Percentiles rank a stretch among this genome's conserved stretches.
These are phyloP conservation scores for Alopecurus myosuroides DNA, from an alignment of 176 grass and related monocot genomes.

Conservation along the genomic window DNA sequence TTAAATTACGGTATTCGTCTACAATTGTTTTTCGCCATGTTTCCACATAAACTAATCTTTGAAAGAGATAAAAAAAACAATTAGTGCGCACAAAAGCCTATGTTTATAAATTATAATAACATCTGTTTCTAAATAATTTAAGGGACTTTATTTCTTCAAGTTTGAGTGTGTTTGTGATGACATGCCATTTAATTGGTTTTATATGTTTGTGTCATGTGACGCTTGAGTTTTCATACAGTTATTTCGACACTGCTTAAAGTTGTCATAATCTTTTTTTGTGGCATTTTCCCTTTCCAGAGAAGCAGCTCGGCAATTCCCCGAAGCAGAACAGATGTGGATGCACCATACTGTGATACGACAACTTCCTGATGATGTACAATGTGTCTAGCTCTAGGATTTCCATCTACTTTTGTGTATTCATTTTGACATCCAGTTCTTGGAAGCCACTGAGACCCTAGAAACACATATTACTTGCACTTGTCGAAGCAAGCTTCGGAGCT, in stretches of 20 bases:
- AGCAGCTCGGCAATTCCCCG: slow-evolving; percentile 43
- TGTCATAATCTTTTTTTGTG: background rate
- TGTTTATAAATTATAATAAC: background rate
- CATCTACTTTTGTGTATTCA: slow-evolving; percentile 42
- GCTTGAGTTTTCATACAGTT: background rate
- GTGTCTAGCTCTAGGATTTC: slow-evolving; percentile 34
- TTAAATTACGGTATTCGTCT: background rate
- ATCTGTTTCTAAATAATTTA: background rate
- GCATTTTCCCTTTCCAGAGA: slow-evolving; percentile 45
- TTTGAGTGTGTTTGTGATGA: background rate
- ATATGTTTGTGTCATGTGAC: background rate
- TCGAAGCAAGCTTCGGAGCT: slow-evolving; percentile 10
- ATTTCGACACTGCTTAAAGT: background rate
- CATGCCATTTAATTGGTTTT: background rate
- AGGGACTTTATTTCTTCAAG: background rate
- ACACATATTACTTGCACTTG: background rate
- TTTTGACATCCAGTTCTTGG: slow-evolving; percentile 45
- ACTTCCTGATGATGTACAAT: slow-evolving; percentile 20
- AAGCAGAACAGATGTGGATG: slow-evolving; percentile 76
- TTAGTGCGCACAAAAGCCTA: background rate
- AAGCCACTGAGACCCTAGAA: slow-evolving; percentile 26
- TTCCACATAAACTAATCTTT: background rate
- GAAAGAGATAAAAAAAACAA: background rate
- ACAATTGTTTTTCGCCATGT: background rate
- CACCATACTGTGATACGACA: slow-evolving; percentile 55